phyloP scores from a whole-genome alignment of 441 rosid genomes.

The Codiaeum variegatum region DNA sequence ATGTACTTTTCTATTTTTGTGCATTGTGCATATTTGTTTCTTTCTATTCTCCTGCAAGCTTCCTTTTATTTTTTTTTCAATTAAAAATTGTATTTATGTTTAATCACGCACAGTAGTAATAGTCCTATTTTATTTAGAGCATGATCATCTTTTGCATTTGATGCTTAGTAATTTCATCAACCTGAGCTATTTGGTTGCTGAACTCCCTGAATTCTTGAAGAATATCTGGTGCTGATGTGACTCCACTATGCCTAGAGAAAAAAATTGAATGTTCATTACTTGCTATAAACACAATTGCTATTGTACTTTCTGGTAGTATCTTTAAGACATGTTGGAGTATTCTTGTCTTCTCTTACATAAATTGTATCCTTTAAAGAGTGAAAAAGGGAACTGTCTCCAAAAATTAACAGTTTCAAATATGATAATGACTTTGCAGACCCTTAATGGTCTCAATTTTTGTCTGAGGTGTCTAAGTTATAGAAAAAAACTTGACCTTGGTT shows the following conservation, averaged over 20 bases:
- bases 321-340: background rate
- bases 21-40: background rate
- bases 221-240: background rate
- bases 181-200: background rate
- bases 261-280: background rate
- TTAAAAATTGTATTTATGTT: background rate
- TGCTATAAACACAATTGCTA: too few species aligned
- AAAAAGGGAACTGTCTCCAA: background rate
- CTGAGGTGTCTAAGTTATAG: background rate
- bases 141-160: background rate
- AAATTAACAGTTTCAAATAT: background rate
- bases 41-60: background rate
- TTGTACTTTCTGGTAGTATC: too few species aligned
- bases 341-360: background rate
- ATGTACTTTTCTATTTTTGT: conserved; percentile 11
- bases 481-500: conserved; percentile 13
- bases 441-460: background rate
- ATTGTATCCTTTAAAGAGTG: background rate
- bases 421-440: background rate
- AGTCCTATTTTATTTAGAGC: background rate
- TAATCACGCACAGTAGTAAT: background rate
- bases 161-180: background rate
- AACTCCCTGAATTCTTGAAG: background rate
- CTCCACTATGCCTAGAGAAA: background rate
- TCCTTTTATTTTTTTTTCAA: background rate